phyloP scores from a whole-genome alignment of 192 early-diverging fungal species.

The Gonapodya prolifera region DNA sequence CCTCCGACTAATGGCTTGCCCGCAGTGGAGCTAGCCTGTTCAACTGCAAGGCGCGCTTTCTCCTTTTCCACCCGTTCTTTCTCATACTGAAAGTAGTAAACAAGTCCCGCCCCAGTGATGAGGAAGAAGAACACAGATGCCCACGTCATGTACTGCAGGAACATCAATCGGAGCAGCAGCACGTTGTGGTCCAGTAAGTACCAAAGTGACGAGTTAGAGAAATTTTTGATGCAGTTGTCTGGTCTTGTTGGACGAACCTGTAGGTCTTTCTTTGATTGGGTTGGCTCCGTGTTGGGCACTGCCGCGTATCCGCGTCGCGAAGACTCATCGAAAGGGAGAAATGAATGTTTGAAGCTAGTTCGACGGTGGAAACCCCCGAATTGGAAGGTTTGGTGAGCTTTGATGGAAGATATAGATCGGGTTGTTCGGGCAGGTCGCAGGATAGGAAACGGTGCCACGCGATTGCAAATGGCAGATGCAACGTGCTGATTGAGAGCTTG shows the following conservation, averaged over 20 bases:
- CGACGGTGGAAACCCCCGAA: too few species aligned
- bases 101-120: constrained; percentile 37
- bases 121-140: constrained; percentile 29
- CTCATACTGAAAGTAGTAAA: constrained; percentile 48
- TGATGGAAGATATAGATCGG: too few species aligned
- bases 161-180: not conserved
- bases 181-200: too few species aligned
- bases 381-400: too few species aligned
- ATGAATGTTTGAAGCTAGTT: too few species aligned
- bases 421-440: too few species aligned
- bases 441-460: too few species aligned
- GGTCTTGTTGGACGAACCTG: not conserved
- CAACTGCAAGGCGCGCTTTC: constrained; percentile 13
- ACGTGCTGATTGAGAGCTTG: too few species aligned
- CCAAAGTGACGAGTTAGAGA: too few species aligned
- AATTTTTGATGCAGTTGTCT: too few species aligned
- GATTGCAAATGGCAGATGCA: too few species aligned
- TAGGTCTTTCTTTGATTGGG: not conserved
- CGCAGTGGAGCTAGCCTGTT: not conserved
- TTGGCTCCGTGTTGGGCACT: not conserved
- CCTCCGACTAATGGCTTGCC: constrained; percentile 90
- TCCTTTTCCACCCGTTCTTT: constrained; percentile 40
- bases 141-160: not conserved
- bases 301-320: not conserved
- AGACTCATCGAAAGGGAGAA: not conserved